Conservation (phyloP, 352 stramenopile genomes). For the Elongisporangium anandrum region DNA sequence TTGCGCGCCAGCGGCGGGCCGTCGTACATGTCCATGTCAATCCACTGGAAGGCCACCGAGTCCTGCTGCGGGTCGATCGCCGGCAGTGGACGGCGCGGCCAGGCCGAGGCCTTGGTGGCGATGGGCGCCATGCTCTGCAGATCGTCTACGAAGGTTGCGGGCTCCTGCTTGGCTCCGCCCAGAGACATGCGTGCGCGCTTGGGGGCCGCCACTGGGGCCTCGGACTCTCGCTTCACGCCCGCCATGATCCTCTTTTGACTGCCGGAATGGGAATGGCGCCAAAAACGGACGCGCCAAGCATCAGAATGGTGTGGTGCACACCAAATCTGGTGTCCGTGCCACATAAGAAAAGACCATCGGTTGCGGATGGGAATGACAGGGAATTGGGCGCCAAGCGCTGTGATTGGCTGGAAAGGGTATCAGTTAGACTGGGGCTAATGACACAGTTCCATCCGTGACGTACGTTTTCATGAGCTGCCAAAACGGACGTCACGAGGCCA, state of each 20-base stretch:
- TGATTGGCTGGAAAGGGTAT: neutral
- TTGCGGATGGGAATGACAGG: too few relatives aligned
- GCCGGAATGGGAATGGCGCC: neutral
- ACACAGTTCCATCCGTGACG: neutral
- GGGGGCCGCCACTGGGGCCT: neutral
- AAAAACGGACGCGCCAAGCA: constrained; percentile 3
- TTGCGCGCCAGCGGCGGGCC: constrained; percentile 85
- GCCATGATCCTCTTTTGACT: constrained; percentile 13
- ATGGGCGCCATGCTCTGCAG: constrained; percentile 58
- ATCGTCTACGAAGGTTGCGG: constrained; percentile 47
- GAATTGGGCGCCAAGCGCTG: neutral
- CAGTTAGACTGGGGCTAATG: neutral
- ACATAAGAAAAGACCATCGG: too few relatives aligned
- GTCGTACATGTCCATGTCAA: constrained; percentile 98
- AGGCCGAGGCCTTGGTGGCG: constrained; percentile 55
- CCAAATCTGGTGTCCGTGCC: neutral
- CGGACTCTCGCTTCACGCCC: constrained; percentile 24
- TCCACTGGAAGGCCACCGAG: constrained; percentile 92
- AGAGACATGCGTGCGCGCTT: constrained; percentile 36
- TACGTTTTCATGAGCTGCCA: neutral
- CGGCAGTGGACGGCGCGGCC: constrained; percentile 43
- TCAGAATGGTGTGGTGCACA: neutral
- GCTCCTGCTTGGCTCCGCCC: constrained; percentile 16
- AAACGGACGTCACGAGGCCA: neutral
- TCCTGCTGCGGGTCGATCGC: constrained; percentile 30